These are phyloP conservation scores for Cenchrus americanus DNA, from an alignment of 176 grass and related monocot species.

Conservation along the genomic window DNA sequence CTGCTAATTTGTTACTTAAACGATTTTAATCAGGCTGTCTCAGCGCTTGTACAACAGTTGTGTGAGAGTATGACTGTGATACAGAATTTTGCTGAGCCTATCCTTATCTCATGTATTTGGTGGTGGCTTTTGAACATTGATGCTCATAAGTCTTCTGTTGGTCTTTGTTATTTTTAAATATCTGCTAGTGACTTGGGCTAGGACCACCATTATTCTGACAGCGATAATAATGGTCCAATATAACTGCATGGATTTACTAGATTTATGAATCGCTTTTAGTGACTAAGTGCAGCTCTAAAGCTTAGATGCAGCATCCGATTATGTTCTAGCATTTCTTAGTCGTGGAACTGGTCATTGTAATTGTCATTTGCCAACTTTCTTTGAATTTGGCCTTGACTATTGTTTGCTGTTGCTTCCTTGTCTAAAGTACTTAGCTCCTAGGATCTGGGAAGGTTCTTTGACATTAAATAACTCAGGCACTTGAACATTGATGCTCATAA, in stretches of 20 bases:
- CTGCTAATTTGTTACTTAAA: neutral
- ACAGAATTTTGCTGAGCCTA: neutral
- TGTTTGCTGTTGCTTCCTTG: neutral
- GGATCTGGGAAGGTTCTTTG: neutral
- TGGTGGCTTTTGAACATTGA: neutral
- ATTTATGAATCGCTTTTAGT: neutral
- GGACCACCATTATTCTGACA: neutral
- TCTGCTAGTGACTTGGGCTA: constrained; percentile 4
- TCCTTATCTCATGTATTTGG: neutral
- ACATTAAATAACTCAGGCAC: neutral
- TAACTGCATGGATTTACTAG: neutral
- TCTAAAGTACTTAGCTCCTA: neutral
- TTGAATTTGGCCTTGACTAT: neutral
- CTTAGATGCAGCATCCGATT: neutral
- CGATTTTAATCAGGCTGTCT: neutral
- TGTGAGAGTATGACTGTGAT: neutral
- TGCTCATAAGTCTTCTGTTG: neutral
- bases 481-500: neutral
- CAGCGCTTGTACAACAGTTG: neutral
- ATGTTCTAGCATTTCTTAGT: neutral
- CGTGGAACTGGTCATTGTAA: neutral
- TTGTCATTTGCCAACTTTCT: neutral
- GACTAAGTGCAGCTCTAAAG: neutral
- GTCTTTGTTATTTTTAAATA: neutral
- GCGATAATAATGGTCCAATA: neutral